Evolutionary conservation across 371 early-diverging fungal genomes (phyloP).

Genomic region (Mortierella sp.): DNA sequence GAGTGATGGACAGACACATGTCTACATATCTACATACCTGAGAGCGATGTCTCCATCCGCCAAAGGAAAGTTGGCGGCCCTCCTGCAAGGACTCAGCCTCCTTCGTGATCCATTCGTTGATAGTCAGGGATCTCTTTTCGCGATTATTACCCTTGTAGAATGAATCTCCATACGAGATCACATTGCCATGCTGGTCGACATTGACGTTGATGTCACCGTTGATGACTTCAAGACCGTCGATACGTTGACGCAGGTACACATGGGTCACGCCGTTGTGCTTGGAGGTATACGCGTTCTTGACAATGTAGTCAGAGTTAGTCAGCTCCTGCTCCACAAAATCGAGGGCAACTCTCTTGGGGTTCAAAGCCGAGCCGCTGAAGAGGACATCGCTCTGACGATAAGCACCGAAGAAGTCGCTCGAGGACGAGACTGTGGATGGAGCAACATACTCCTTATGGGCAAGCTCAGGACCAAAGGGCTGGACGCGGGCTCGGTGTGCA

Average conservation of each 20-base stretch:
- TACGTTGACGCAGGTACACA: conserved; percentile 79
- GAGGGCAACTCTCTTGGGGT: conserved; percentile 58
- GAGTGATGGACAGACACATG: too few species aligned
- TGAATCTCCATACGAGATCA: conserved; percentile 81
- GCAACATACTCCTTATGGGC: conserved; percentile 40
- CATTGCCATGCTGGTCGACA: conserved; percentile 72
- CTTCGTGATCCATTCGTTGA: conserved; percentile 37
- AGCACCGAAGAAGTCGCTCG: conserved; percentile 5
- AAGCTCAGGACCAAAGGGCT: conserved; percentile 53
- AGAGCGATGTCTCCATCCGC: conserved; percentile 29
- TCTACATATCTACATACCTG: conserved; percentile 7
- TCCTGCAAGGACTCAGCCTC: conserved; percentile 23
- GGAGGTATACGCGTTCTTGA: conserved; percentile 73
- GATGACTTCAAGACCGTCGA: conserved; percentile 79
- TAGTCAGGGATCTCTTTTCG: conserved; percentile 12
- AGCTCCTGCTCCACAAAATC: conserved; percentile 61
- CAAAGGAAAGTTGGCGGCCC: conserved; percentile 50
- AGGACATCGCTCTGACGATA: conserved; percentile 3
- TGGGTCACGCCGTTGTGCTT: conserved; percentile 84
- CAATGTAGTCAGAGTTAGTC: conserved; percentile 59
- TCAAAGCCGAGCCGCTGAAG: conserved; percentile 28
- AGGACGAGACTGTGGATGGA: conserved; percentile 9
- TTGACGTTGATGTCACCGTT: conserved; percentile 89
- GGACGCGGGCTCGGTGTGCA: conserved; percentile 39
- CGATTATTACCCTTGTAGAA: conserved; percentile 60